Evolutionary conservation across 768 basidiomycete genomes (phyloP).

Genomic region (Leccinum incarnatum): DNA sequence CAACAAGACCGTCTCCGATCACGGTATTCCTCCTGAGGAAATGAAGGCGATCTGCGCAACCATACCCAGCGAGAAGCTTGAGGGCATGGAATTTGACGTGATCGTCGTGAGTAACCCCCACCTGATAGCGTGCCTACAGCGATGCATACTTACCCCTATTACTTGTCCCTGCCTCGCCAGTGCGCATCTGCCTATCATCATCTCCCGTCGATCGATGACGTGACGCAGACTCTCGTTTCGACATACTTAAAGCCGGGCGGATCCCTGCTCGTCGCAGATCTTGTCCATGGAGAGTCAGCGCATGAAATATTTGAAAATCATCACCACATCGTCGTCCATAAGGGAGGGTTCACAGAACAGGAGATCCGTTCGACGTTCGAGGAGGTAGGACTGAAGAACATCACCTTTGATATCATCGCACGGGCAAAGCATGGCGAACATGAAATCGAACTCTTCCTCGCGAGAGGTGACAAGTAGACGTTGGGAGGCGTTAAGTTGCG

Average conservation of each 20-base stretch:
- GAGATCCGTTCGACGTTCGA: constrained; percentile 52
- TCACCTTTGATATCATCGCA: constrained; percentile 38
- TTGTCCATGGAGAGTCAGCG: constrained; percentile 33
- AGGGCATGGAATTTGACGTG: constrained; percentile 61
- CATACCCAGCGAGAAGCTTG: constrained; percentile 46
- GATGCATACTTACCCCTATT: background rate
- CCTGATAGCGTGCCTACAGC: background rate
- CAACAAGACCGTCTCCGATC: constrained; percentile 54
- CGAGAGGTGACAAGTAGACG: constrained; percentile 44
- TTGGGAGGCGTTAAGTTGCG: background rate
- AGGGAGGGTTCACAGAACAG: constrained; percentile 48
- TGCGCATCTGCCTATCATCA: constrained; percentile 67
- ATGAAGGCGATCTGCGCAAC: constrained; percentile 57
- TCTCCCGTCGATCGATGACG: constrained; percentile 45
- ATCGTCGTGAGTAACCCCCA: constrained; percentile 52
- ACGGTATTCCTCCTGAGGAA: constrained; percentile 62
- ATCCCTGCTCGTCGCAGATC: constrained; percentile 55
- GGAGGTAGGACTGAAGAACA: constrained; percentile 47
- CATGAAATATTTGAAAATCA: constrained; percentile 28
- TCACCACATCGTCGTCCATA: constrained; percentile 54
- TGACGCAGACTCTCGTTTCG: constrained; percentile 50
- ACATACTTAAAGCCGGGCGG: constrained; percentile 62
- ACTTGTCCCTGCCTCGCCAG: constrained; percentile 32
- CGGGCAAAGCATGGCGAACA: constrained; percentile 32
- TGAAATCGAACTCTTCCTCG: constrained; percentile 51